Evolutionary conservation across 169 alveolate genomes (phyloP), one percentile per base, ranked within the genome.

Genomic region (Cryptosporidium felis): DNA sequence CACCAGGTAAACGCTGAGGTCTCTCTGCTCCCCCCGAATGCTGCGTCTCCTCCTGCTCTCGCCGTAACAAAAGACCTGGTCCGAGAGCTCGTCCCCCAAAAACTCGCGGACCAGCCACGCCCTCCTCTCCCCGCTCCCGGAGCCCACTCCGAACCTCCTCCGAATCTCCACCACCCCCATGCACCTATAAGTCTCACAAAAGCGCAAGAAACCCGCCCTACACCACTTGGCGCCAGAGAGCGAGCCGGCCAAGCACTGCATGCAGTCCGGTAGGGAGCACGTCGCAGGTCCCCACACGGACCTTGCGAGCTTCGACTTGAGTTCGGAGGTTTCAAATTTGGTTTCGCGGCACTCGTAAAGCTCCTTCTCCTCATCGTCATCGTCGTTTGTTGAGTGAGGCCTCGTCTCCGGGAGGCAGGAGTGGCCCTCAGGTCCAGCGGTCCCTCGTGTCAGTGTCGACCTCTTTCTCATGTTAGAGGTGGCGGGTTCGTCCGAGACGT

Each of bases 1-100:
- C 5, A 91, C 89, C 42, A 91, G 89, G 51, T 46, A 89, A 26
- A 82, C 91, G 23, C 42, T 65, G 53, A 65, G 30, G 14, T 21
- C 62, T 47, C 62, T 44, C 32, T 36, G 32, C 5, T 44, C 62
- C 23, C 41, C 85, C 40, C 40, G 26, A 2, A 74, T 74, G 12
- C 32, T 36, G n/a, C 59, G 16, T 8, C 67, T 56, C 28, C 67
- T 56, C 45, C 67, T 30, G 6, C 56, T 74, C 5, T 8, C 34
- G 10, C 65, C 65, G 36, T 74, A 18, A 49, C 67, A 49, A 53
- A 74, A 74, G 4, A 42, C 32, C 58, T 49, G 34, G 14, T 74
- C 74, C 14, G 85, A 34, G 36, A 74, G 40, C 23, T 53, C 65
- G 30, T 74, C 85, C 8, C 74, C 65, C 5, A 74, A 53, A 74